Base-by-base conservation (phyloP, 306 rosid species). In the Glycine soja region DNA sequence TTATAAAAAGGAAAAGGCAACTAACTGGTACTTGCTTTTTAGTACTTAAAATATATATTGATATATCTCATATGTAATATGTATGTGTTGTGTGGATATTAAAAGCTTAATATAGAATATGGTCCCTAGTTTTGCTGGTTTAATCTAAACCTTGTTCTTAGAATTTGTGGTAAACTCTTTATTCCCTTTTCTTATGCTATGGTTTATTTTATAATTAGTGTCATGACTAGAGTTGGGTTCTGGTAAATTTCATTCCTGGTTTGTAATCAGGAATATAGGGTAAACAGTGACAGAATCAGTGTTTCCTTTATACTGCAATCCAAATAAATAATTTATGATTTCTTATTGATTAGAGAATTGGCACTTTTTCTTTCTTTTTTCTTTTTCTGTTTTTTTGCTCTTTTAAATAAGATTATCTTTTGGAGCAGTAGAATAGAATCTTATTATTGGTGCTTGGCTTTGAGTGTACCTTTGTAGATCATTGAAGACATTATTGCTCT, bases 211-310 rank as follows among this genome's bases (percentile, higher is more conserved):
- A 45, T 66, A 77, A 18, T 57, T 30, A 19, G 43, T 11, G 65
- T 12, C 40, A 18, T 9, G 67, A 7, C 61, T 70, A 43, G 16
- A 76, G 40, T 71, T 54, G 51, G 62, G n/a, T 77, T 57, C 14
- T 80, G 65, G 9, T 76, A 82, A 56, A 16, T 58, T 78, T 86
- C 52, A 72, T 79, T 82, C 66, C 63, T n/a, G 69, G 14, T 58
- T 50, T 38, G 75, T 52, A 65, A 66, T 64, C 34, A 5, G 65
- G 64, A 61, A 65, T 75, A 24, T 48, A 30, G 18, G 52, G 53
- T 73, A 4, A 56, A 64, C 42, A 48, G 59, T 43, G 61, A 59
- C 54, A 68, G 45, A 70, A 58, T 58, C 61, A 4, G 11, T 51
- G 42, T 10, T 53, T 67, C 5, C 56, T 74, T 70, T 73, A 11